A percentile compares a stretch with the other conserved stretches of the same genome.
These are phyloP conservation scores for Rhizoclosmatium globosum DNA, from an alignment of 192 early-diverging fungal genomes.

Conservation along the genomic window DNA sequence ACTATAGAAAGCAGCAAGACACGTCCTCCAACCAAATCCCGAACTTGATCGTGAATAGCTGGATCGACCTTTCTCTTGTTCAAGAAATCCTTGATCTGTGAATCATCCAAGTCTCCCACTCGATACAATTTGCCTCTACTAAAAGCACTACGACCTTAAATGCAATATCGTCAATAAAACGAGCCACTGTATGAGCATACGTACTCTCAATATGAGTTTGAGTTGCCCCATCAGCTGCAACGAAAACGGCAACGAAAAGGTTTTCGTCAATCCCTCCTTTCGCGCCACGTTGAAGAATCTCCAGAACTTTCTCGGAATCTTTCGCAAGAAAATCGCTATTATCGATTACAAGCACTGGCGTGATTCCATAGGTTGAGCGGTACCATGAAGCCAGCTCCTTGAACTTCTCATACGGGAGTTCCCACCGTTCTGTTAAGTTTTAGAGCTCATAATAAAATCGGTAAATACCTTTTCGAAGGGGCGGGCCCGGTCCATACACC, in stretches of 20 bases:
- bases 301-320: neutral
- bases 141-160: conserved; percentile 11
- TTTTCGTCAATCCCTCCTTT: conserved; percentile 1
- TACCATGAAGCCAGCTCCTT: conserved; percentile 3
- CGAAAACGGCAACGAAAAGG: conserved; percentile 9
- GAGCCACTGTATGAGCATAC: neutral
- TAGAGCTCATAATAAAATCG: neutral
- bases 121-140: conserved; percentile 6
- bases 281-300: conserved; percentile 10
- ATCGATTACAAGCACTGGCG: conserved; percentile 2
- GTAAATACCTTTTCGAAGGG: neutral
- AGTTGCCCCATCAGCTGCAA: neutral
- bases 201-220: conserved; percentile 5
- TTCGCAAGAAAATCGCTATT: neutral
- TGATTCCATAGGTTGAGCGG: neutral
- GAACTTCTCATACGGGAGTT: neutral
- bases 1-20: conserved; percentile 11
- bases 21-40: conserved; percentile 2
- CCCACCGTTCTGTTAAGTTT: neutral
- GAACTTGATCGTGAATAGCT: conserved; percentile 17
- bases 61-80: neutral
- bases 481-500: neutral
- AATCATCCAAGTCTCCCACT: conserved; percentile 5
- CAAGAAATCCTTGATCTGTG: conserved; percentile 16
- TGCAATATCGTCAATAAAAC: neutral